Evolutionary conservation across 2,329 filamentous ascomycete species (phyloP).

Genomic region (Fusarium longipes): DNA sequence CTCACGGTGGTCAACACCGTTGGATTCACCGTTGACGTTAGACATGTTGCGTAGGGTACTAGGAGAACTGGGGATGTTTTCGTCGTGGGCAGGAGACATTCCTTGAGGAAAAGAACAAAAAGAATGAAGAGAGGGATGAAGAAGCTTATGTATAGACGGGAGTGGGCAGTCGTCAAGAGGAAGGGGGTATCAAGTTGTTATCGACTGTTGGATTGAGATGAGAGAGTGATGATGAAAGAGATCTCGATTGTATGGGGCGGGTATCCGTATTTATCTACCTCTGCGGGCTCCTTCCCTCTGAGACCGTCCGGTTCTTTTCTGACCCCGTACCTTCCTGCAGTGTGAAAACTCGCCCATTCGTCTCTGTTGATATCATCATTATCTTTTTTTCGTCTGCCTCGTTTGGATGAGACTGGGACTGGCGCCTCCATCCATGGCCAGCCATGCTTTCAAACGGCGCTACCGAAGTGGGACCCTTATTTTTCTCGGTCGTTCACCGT

Average conservation of each 20-base stretch:
- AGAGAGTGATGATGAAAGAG: constrained; percentile 13
- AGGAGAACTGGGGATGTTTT: constrained; percentile 47
- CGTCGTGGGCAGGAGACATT: constrained; percentile 63
- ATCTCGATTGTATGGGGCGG: constrained; percentile 30
- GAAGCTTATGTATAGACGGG: constrained; percentile 24
- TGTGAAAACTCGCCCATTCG: constrained; percentile 33
- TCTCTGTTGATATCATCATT: constrained; percentile 38
- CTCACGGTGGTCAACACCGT: constrained; percentile 32
- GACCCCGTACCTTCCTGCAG: neutral
- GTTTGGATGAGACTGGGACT: constrained; percentile 12
- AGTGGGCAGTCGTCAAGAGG: constrained; percentile 13
- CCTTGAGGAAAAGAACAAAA: neutral
- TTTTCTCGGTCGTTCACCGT: constrained; percentile 35
- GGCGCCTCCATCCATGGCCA: constrained; percentile 3
- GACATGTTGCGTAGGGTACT: constrained; percentile 38
- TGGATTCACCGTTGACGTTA: constrained; percentile 11
- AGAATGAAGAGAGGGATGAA: neutral
- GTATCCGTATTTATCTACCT: constrained; percentile 40
- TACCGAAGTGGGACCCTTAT: constrained; percentile 32
- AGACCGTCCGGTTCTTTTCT: constrained; percentile 5
- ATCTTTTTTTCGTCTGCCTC: neutral
- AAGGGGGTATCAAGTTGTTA: constrained; percentile 36
- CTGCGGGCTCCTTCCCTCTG: neutral
- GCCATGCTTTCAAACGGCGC: constrained; percentile 30
- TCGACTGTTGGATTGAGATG: constrained; percentile 20